Base-by-base conservation (phyloP, 345 rosid species). In the Trapa incisa region DNA sequence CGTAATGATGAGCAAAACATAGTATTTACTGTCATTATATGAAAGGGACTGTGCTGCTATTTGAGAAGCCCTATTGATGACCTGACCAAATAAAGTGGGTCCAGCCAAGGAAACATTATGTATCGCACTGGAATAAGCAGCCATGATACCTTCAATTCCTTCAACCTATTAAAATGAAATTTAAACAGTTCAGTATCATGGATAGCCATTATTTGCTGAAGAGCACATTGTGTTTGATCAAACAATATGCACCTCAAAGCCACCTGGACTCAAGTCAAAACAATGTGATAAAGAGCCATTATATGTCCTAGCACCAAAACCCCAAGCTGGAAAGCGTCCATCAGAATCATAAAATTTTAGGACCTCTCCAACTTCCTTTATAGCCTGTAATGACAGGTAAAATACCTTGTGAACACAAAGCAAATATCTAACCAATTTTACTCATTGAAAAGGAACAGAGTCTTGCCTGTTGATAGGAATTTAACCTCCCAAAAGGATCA, bases 1-100 rank as follows among this genome's bases (percentile, higher is more conserved):
- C 75, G 89, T 87, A 48, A 87, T 77, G 65, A 85, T 83, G 35
- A 87, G 92, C 74, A 87, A 75, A 32, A 87, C 81, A 38, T 80
- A 76, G 62, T 87, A 91, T 77, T 86, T 89, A 64, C 62, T 83
- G 65, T 73, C 77, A 60, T 76, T 78, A 61, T 75, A 77, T 66
- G 86, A 88, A 67, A 86, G 77, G 75, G 92, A 85, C 29, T 87
- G 84, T 61, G 84, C 80, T 6, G 92, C 99, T 43, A 82, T 85
- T 60, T 71, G 72, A 36, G 95, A 89, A 67, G 99, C 97, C 9
- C 67, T 78, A 77, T 75, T 87, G 64, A 94, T 89, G 75, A 91
- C 92, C 17, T 78, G 96, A 53, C 97, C 97, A 79, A 94, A 94
- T 47, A 94, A 85, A 39, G 97, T 94, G 37, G 99, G 99, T 61